Conservation (phyloP, 2,329 filamentous ascomycete genomes). For the Fusarium robinianum region DNA sequence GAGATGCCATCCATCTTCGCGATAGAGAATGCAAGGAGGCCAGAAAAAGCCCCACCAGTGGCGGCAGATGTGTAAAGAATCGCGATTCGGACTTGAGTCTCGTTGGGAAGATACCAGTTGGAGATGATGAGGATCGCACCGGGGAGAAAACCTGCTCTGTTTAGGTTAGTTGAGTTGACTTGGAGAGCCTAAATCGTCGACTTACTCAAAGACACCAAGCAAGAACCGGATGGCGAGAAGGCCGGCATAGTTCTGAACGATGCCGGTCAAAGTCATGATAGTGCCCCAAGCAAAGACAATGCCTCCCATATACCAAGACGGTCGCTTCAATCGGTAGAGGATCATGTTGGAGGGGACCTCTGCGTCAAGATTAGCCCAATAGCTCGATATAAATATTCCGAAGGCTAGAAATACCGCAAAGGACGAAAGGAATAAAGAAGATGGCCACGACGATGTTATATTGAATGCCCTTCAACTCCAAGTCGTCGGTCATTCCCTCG, state of each 20-base stretch:
- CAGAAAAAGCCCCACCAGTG: conserved; percentile 54
- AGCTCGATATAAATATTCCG: no score
- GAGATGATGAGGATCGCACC: conserved; percentile 46
- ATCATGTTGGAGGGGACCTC: conserved; percentile 46
- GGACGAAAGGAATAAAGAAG: conserved; percentile 57
- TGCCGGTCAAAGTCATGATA: conserved; percentile 45
- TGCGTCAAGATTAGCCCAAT: not conserved
- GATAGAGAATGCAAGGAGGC: conserved; percentile 61
- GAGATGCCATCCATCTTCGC: conserved; percentile 66
- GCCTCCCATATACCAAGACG: conserved; percentile 47
- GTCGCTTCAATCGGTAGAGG: conserved; percentile 44
- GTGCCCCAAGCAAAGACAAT: conserved; percentile 44
- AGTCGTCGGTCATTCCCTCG: conserved; percentile 40
- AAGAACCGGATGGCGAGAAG: conserved; percentile 48
- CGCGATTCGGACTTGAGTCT: conserved; percentile 34
- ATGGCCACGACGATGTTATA: conserved; percentile 45
- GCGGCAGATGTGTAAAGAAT: conserved; percentile 51
- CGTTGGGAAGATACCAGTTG: conserved; percentile 38
- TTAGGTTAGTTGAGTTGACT: conserved; percentile 1
- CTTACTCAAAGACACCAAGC: conserved; percentile 46
- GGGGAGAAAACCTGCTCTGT: conserved; percentile 40
- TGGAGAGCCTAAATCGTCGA: not conserved
- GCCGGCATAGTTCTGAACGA: conserved; percentile 46
- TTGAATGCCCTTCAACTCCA: conserved; percentile 57
- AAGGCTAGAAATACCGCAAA: conserved; percentile 7